phyloP scores from a whole-genome alignment of 495 filamentous ascomycete genomes.

The Hamigera avellanea region DNA sequence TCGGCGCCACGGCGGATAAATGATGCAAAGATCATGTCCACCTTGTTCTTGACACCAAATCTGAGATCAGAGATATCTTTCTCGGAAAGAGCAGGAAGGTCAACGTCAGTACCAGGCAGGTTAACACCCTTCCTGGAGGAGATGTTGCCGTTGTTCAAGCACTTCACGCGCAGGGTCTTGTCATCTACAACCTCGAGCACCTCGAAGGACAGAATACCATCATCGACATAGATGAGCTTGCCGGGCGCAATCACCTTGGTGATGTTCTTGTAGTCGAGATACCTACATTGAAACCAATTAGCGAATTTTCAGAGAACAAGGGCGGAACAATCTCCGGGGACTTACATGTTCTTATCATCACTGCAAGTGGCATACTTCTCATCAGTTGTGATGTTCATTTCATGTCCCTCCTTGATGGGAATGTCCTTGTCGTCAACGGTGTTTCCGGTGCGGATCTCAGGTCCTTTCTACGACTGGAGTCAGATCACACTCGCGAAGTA shows the following conservation, averaged over 20 bases:
- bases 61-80: slow-evolving; percentile 89
- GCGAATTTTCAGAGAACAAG: no score
- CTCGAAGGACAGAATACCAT: slow-evolving; percentile 92
- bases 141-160: slow-evolving; percentile 95
- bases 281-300: slow-evolving; percentile 40
- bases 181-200: slow-evolving; percentile 80
- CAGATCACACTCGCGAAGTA: background rate
- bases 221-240: slow-evolving; percentile 95
- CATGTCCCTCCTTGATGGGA: slow-evolving; percentile 68
- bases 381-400: slow-evolving; percentile 94
- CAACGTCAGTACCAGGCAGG: slow-evolving; percentile 95
- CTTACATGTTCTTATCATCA: slow-evolving; percentile 89
- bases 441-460: slow-evolving; percentile 96
- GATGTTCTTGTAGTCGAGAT: slow-evolving; percentile 99
- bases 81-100: slow-evolving; percentile 94
- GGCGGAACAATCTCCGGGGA: slow-evolving; percentile 4
- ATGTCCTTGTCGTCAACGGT: slow-evolving; percentile 74
- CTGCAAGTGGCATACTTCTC: slow-evolving; percentile 79
- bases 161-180: slow-evolving; percentile 71
- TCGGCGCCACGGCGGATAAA: slow-evolving; percentile 92
- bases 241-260: slow-evolving; percentile 93
- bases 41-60: slow-evolving; percentile 95
- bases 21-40: slow-evolving; percentile 98
- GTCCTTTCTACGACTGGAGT: slow-evolving; percentile 56
- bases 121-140: slow-evolving; percentile 98